Evolutionary conservation across 1,139 yeast genomes (phyloP).

Genomic region (Meyerozyma smithsonii): DNA sequence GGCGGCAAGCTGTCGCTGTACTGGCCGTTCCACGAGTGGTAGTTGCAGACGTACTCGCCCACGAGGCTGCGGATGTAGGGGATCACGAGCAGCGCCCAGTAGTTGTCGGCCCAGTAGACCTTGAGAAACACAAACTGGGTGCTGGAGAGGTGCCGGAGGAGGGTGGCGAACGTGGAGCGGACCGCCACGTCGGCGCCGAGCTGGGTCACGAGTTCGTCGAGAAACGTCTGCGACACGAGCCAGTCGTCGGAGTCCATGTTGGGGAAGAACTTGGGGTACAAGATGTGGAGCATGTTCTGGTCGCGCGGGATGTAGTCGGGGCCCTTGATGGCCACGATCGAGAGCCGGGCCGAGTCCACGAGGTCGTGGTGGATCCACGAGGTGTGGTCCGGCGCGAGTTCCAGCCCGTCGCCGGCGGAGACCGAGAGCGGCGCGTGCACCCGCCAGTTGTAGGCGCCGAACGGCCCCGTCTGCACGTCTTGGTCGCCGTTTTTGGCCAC

Average conservation of each 20-base stretch:
- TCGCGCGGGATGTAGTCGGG: constrained; percentile 32
- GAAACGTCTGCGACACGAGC: constrained; percentile 23
- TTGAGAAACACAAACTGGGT: constrained; percentile 18
- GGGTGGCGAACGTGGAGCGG: neutral
- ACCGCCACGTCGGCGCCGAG: constrained; percentile 3
- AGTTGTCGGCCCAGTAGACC: constrained; percentile 17
- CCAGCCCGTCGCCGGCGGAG: neutral
- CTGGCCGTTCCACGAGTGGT: constrained; percentile 15
- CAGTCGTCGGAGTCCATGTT: constrained; percentile 43
- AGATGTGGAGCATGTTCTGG: constrained; percentile 43
- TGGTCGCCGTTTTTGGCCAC: constrained; percentile 2
- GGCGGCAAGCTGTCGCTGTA: constrained; percentile 9
- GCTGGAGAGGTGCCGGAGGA: neutral
- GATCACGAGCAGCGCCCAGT: constrained; percentile 26
- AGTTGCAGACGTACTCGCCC: constrained; percentile 27
- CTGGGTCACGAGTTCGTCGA: constrained; percentile 15
- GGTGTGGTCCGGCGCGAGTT: constrained; percentile 17
- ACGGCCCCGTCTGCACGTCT: constrained; percentile 28
- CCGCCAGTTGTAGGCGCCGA: constrained; percentile 18
- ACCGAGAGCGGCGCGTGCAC: constrained; percentile 1
- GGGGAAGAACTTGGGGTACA: constrained; percentile 44
- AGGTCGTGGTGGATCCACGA: constrained; percentile 35
- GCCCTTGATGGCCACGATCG: constrained; percentile 42
- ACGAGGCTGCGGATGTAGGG: constrained; percentile 29
- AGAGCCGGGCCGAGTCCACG: constrained; percentile 34